A percentile compares a stretch with the other conserved stretches of the same genome.
These are phyloP conservation scores for Chlamydomonas schloesseri DNA, from an alignment of 139 green algal genomes.

Conservation along the genomic window DNA sequence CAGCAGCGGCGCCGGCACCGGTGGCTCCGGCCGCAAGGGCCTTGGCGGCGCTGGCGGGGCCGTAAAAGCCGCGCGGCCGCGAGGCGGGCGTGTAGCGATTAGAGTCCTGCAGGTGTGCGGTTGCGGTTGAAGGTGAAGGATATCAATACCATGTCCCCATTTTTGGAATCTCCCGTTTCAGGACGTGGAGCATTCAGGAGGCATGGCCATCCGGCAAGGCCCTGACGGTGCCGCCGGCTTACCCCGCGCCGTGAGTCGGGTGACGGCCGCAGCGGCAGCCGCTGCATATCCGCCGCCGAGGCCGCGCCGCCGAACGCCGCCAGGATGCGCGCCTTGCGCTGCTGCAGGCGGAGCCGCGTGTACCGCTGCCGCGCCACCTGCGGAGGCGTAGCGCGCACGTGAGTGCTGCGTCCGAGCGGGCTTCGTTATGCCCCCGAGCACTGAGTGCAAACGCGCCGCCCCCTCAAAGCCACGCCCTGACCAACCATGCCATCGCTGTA, in stretches of 20 bases:
- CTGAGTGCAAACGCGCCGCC: too few species aligned
- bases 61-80: background rate
- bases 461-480: background rate
- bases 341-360: background rate
- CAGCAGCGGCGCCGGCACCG: too few species aligned
- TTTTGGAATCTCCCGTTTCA: too few species aligned
- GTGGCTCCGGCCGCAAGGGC: background rate
- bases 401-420: too few species aligned
- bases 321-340: slow-evolving; percentile 12
- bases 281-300: background rate
- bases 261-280: background rate
- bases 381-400: background rate
- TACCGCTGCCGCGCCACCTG: slow-evolving; percentile 12
- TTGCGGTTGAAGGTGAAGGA: too few species aligned
- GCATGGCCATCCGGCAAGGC: too few species aligned
- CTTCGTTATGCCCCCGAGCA: too few species aligned
- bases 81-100: background rate
- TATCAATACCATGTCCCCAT: too few species aligned
- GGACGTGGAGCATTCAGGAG: too few species aligned
- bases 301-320: background rate
- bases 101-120: background rate
- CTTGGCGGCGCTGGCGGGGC: slow-evolving; percentile 3
- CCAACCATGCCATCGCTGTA: background rate
- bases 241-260: background rate
- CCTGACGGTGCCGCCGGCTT: too few species aligned